Base-by-base conservation (phyloP, 1,139 yeast genomes). In the Neolecta irregularis region DNA sequence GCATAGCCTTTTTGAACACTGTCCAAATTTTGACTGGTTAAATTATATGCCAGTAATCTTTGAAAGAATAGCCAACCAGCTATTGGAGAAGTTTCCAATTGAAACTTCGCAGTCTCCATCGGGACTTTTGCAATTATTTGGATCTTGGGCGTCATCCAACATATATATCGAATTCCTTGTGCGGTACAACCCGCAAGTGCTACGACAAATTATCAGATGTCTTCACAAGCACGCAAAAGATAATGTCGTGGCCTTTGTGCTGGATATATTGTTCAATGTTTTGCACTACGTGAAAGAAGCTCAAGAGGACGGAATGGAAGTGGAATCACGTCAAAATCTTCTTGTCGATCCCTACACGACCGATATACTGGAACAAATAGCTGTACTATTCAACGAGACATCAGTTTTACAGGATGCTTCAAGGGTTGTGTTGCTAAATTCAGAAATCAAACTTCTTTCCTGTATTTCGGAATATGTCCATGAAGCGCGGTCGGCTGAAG, bases 51-150 rank as follows among this genome's bases (percentile, higher is more conserved):
- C 62, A 3, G 47, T 58, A 2, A 65, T 88, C 7, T 75, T 68
- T 48, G 51, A 57, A 2, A 51, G 60, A 29, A 60, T 83, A 24
- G 59, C 88, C n/a, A 48, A 51, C 16, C 85, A 93, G 8, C 69
- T 91, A 48, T 60, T 88, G 47, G 58, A 46, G 1, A 61, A 65
- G 17, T 83, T 85, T 53, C 75, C 77, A 2, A 64, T 59, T 28
- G 93, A 79, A 48, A 85, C 85, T 51, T 60, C 78, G 32, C 92
- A 81, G 49, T 83, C 75, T 48, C 75, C 85, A 1, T 81, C 95
- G 0, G 69, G 93, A 0, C 54, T 85, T 34, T 60, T 85, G 68
- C 68, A 62, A 39, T 54, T 81, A n/a, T 67, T 85, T 46, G 57
- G 69, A 4, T 60, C 68, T 11, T 69, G 93, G 72, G 66, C 88